Evolutionary conservation across 345 rosid species (phyloP).

Genomic region (Aegle marmelos): DNA sequence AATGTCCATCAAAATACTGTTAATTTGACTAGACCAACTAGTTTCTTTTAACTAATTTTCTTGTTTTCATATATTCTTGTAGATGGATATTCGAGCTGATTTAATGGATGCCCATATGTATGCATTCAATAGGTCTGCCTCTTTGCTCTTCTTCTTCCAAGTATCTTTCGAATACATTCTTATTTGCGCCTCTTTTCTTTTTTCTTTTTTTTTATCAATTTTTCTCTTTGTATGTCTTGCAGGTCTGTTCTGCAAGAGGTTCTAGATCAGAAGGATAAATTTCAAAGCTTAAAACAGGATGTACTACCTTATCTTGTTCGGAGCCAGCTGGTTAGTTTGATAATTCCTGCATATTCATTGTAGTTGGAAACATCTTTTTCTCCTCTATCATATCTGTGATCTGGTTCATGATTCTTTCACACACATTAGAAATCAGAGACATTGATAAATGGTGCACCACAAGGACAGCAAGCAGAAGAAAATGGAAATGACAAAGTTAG

Average conservation of each 20-base stretch:
- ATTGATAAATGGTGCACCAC: conserved; percentile 38
- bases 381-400: conserved; percentile 9
- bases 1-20: not conserved
- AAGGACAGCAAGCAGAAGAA: conserved; percentile 57
- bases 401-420: conserved; percentile 9
- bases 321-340: conserved; percentile 85
- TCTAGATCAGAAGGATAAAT: conserved; percentile 61
- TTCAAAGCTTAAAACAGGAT: conserved; percentile 80
- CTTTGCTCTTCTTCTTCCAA: conserved; percentile 7
- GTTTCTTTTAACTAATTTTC: conserved; percentile 12
- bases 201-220: too few relatives aligned
- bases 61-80: conserved; percentile 24
- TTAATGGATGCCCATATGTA: conserved; percentile 96
- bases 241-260: conserved; percentile 83
- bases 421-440: conserved; percentile 61
- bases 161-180: not conserved
- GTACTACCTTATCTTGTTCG: conserved; percentile 88
- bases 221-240: conserved; percentile 12
- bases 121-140: conserved; percentile 85
- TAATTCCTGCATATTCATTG: conserved; percentile 11
- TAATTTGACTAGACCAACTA: conserved; percentile 5
- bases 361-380: not conserved
- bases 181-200: not conserved
- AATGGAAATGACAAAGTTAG: conserved; percentile 59
- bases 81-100: conserved; percentile 96